Evolutionary conservation across 2,329 filamentous ascomycete genomes (phyloP), one percentile per base, ranked within the genome.

Genomic region (Paecilomyces fulvus): DNA sequence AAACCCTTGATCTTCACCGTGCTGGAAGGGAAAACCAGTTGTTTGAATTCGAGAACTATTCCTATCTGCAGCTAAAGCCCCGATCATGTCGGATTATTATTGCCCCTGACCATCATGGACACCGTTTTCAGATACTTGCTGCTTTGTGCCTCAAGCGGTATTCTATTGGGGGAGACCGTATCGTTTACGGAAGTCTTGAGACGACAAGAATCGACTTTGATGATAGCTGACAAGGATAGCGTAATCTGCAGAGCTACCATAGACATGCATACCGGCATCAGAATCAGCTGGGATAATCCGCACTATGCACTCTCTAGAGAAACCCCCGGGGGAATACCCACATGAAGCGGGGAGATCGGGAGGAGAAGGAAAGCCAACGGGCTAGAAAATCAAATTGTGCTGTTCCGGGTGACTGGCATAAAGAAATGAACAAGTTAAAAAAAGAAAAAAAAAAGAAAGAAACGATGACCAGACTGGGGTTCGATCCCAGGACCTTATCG

Each of bases 401-500:
- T 9, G 9, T 9, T 43, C 25, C 21, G 21, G 25, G 9, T 7
- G n/a, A 23, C 50, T 30, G 25, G 8, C 21, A 49, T 25, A 14
- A 49, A 33, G 30, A 30, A 28, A n/a, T 17, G 3, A 11, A 30
- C 2, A 14, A n/a, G 14, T 7, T 3, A 31, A 49, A 49, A 20
- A 25, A 31, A 31, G 14, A 11, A 28, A 30, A 5, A 10, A 20
- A 30, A 20, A 30, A 10, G 31, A 52, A 21, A 53, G 46, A 53
- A 54, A 30, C 1, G 1, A 46, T 54, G 52, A 49, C 52, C 52
- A 54, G 37, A 49, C 52, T 54, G 52, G 52, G 52, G 52, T 23
- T 54, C 52, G 52, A 54, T 48, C 52, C 52, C 52, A 54, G 52
- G 52, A 49, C 52, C 37, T 54, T 54, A 54, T 54, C 37, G 37